Percentiles rank a stretch among this genome's conserved stretches.
Evolutionary conservation across 1,284 basidiomycete species (phyloP).

Genomic region (Pholiota adiposa): DNA sequence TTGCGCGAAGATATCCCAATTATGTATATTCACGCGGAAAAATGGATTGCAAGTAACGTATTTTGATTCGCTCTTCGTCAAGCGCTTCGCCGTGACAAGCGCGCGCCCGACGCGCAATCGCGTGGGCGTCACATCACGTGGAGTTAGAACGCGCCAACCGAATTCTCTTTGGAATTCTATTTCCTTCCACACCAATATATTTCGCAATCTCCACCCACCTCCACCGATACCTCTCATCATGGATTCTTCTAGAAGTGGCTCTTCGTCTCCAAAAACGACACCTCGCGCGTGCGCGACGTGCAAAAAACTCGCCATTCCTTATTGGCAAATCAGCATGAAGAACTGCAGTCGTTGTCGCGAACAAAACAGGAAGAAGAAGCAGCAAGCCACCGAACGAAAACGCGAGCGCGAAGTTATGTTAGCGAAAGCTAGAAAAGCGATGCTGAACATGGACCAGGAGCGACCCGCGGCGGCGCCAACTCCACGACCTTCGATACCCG

Average conservation of each 20-base stretch:
- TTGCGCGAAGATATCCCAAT: too few relatives aligned
- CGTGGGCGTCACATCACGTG: neutral
- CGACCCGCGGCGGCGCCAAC: neutral
- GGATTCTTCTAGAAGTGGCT: neutral
- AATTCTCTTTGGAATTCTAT: neutral
- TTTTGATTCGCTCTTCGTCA: too few relatives aligned
- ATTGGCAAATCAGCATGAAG: neutral
- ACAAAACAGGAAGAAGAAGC: slow-evolving; percentile 3
- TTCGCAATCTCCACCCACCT: too few relatives aligned
- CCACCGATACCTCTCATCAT: neutral
- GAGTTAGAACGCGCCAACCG: neutral
- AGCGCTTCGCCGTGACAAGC: too few relatives aligned
- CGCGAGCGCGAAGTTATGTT: neutral
- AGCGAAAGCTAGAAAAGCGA: neutral
- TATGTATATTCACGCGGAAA: too few relatives aligned
- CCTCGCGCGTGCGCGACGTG: neutral
- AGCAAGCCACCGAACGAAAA: neutral
- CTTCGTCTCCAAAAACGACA: neutral
- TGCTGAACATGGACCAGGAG: neutral
- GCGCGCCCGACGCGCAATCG: neutral
- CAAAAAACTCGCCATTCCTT: neutral
- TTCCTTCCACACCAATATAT: neutral
- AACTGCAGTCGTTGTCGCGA: slow-evolving; percentile 14
- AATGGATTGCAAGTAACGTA: too few relatives aligned
- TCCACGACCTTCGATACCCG: neutral